A percentile compares a stretch with the other conserved stretches of the same genome.
phyloP scores from a whole-genome alignment of 2,329 filamentous ascomycete genomes.

The Colletotrichum eleusines region DNA sequence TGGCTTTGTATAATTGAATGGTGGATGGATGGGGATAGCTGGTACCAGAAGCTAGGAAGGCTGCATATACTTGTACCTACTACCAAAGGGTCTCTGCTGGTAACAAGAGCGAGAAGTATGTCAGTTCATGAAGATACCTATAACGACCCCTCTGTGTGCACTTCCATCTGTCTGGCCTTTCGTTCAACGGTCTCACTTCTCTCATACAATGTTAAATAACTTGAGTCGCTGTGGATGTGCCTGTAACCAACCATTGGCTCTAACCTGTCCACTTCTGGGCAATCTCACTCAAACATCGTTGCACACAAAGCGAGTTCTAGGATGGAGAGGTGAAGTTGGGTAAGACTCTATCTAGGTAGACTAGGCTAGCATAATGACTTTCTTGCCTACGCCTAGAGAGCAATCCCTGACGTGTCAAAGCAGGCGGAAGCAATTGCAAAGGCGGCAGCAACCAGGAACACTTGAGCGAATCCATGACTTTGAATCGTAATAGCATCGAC shows the following conservation, averaged over 20 bases:
- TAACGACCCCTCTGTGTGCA: background rate
- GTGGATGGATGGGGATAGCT: background rate
- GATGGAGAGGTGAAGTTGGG: constrained; percentile 19
- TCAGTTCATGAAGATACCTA: background rate
- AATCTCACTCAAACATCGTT: constrained; percentile 20
- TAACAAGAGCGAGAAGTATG: background rate
- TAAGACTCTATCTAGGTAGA: background rate
- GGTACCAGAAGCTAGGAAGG: background rate
- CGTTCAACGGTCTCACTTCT: constrained; percentile 6
- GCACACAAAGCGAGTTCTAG: constrained; percentile 25
- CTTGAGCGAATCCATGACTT: constrained; percentile 3
- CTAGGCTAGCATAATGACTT: constrained; percentile 1
- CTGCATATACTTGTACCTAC: no score
- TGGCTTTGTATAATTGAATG: background rate
- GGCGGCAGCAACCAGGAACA: background rate
- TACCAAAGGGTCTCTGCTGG: no score
- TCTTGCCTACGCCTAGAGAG: background rate
- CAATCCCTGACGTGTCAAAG: constrained; percentile 8
- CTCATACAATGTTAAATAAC: background rate
- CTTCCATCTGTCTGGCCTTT: background rate
- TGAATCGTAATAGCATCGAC: background rate
- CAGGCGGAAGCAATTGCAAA: background rate
- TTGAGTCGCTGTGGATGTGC: constrained; percentile 1
- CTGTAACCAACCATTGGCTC: constrained; percentile 3
- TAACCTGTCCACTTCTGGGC: background rate